phyloP scores from a whole-genome alignment of 1,139 yeast genomes.

The Pichia sp. region DNA sequence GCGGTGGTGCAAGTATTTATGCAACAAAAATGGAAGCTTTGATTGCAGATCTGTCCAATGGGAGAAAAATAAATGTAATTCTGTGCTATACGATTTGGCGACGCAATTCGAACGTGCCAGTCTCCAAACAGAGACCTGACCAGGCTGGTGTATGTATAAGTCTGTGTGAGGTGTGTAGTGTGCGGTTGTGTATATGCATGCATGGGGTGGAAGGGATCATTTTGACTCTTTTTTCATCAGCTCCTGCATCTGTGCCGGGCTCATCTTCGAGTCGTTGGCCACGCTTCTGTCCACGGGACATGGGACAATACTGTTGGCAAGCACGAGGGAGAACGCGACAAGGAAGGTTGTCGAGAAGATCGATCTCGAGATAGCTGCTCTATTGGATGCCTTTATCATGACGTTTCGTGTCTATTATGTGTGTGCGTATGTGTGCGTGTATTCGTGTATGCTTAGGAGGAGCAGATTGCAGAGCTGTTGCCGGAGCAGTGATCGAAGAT shows the following conservation, averaged over 20 bases:
- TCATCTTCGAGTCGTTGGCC: slow-evolving; percentile 29
- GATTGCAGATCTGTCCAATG: background rate
- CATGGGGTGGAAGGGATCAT: background rate
- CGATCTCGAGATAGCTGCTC: slow-evolving; percentile 58
- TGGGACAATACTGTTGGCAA: slow-evolving; percentile 67
- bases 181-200: background rate
- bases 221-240: slow-evolving; percentile 4
- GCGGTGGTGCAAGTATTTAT: background rate
- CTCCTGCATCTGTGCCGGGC: slow-evolving; percentile 1
- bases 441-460: too few species aligned
- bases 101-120: background rate
- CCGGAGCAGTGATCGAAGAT: background rate
- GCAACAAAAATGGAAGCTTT: background rate
- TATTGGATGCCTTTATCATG: slow-evolving; percentile 50
- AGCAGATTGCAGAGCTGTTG: too few species aligned
- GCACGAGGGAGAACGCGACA: slow-evolving; percentile 65
- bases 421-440: slow-evolving; percentile 22
- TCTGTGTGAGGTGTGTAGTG: background rate
- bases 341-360: slow-evolving; percentile 73
- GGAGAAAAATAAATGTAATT: background rate
- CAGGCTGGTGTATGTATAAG: background rate
- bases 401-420: background rate
- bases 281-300: slow-evolving; percentile 58
- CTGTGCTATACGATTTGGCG: background rate
- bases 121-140: background rate